Evolutionary conservation across 129 eudicot species (phyloP), one percentile per base, ranked within the genome.

Genomic region (Dittrichia graveolens): DNA sequence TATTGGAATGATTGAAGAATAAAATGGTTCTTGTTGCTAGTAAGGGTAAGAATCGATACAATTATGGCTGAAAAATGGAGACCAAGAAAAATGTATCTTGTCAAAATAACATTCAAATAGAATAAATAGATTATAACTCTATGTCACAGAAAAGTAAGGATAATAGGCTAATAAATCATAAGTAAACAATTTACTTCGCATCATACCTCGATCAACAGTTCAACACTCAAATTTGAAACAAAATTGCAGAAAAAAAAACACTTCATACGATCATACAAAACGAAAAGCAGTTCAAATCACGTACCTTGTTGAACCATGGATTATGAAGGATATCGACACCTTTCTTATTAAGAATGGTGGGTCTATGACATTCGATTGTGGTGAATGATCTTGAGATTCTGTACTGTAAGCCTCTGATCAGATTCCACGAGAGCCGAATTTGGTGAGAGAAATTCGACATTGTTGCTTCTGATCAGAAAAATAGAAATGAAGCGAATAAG

Each of bases 291-390:
- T 11, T 72, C 1, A 53, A 67, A 59, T 55, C 16, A 39, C 11
- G 47, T 61, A 93, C 98, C 96, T 93, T 93, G 59, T 93, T 93
- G 82, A 85, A 93, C 98, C 98, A 93, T 34, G 98, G 98, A 85
- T 90, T 90, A 55, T 93, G 98, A 69, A 93, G 89, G 75, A 93
- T 93, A 46, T 93, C 96, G 70, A 93, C 77, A 54, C 98, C 89
- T 37, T 90, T 88, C 72, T 93, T 93, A 66, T 93, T 86, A 67
- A 90, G 81, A 55, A 93, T 81, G 5, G 95, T 81, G 3, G 96
- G 98, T 13, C 98, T 85, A 66, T 93, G 95, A 24, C 96, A 86
- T 79, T 90, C 98, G 58, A 84, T 85, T 3, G 92, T 93, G 13
- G 95, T 85, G 60, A 89, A 93, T 15, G 82, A 82, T 84, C 96